Evolutionary conservation across 805 yeast species (phyloP).

Genomic region (Wickerhamiella vanderwaltii): DNA sequence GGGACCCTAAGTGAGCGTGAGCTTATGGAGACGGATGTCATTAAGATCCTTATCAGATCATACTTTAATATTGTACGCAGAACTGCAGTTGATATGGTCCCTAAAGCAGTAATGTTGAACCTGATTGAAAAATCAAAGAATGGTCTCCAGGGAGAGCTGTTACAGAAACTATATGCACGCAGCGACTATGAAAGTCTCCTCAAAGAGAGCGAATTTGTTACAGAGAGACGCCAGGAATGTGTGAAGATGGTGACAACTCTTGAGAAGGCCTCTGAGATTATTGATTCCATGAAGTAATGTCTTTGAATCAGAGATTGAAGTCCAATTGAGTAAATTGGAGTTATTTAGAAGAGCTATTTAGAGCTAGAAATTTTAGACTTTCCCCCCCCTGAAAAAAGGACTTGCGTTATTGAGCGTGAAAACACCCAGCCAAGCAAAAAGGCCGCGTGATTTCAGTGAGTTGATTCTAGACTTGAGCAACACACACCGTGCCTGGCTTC

Average conservation of each 20-base stretch:
- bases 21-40: conserved; percentile 92
- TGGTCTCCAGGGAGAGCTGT: conserved; percentile 78
- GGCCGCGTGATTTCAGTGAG: no score
- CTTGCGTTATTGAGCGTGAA: no score
- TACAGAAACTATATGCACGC: conserved; percentile 73
- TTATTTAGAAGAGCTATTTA: no score
- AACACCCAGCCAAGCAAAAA: no score
- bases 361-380: no score
- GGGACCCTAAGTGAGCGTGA: conserved; percentile 92
- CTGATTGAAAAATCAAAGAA: conserved; percentile 72
- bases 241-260: conserved; percentile 89
- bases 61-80: conserved; percentile 88
- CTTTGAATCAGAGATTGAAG: not conserved
- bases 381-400: no score
- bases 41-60: conserved; percentile 78
- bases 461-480: no score
- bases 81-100: conserved; percentile 85
- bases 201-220: conserved; percentile 82
- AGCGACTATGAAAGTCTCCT: conserved; percentile 61
- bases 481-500: no score
- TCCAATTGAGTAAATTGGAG: not conserved
- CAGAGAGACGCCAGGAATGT: conserved; percentile 90
- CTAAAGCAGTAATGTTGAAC: conserved; percentile 90
- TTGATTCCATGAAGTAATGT: conserved; percentile 25
- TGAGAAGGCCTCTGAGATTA: conserved; percentile 82